Evolutionary conservation across 805 yeast species (phyloP).

Genomic region (Phaffomyces opuntiae): DNA sequence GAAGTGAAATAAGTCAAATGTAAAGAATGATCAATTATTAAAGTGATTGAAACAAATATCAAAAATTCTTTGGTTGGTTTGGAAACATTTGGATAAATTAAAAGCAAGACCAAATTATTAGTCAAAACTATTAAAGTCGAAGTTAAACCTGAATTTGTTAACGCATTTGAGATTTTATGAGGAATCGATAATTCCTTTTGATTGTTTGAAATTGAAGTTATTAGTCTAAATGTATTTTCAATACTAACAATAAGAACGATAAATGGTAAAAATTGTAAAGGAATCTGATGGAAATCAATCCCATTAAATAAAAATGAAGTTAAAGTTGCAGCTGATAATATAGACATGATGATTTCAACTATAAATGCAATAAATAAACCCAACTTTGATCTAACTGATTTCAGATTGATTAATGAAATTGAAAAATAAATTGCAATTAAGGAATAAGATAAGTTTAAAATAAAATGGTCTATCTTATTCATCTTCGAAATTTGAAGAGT

Average conservation of each 20-base stretch:
- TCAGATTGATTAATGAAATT: conserved; percentile 33
- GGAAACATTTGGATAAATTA: conserved; percentile 25
- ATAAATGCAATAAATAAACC: conserved; percentile 39
- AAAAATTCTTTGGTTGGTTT: conserved; percentile 34
- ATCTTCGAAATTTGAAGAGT: conserved; percentile 1
- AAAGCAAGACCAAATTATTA: conserved; percentile 22
- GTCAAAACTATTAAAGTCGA: conserved; percentile 31
- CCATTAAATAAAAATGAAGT: conserved; percentile 30
- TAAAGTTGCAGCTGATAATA: conserved; percentile 36
- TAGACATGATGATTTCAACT: conserved; percentile 33
- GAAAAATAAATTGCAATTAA: conserved; percentile 27
- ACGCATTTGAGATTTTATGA: conserved; percentile 30
- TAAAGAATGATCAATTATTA: conserved; percentile 52
- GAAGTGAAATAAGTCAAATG: conserved; percentile 61
- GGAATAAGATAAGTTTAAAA: conserved; percentile 21
- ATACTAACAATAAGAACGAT: conserved; percentile 35
- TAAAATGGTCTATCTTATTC: conserved; percentile 16
- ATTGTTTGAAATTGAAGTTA: conserved; percentile 31
- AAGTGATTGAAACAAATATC: conserved; percentile 37
- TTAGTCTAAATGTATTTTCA: conserved; percentile 42
- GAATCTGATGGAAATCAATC: conserved; percentile 30
- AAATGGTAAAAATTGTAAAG: conserved; percentile 35
- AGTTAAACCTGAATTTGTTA: conserved; percentile 29
- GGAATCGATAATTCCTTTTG: conserved; percentile 37
- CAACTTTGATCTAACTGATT: conserved; percentile 36